Evolutionary conservation across 208 protist genomes (phyloP).

Genomic region (Eutreptiella sp.): DNA sequence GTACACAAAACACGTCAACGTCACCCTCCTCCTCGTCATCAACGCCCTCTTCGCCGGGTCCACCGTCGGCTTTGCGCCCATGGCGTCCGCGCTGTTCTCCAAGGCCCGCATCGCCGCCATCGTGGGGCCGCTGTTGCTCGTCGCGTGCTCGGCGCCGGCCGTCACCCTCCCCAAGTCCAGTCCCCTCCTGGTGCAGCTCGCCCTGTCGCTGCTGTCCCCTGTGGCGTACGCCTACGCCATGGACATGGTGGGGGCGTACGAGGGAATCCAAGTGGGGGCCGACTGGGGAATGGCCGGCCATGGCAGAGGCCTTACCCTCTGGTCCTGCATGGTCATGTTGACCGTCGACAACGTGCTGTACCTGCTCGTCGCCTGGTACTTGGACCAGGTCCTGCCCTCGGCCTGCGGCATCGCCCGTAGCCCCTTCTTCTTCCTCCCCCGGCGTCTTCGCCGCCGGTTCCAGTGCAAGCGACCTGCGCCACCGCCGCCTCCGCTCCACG

Average conservation of each 20-base stretch:
- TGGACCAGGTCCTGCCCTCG: constrained; percentile 65
- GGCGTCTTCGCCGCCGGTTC: no score
- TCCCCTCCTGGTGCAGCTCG: constrained; percentile 39
- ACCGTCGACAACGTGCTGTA: constrained; percentile 56
- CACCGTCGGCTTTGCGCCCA: constrained; percentile 55
- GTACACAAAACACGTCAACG: constrained; percentile 52
- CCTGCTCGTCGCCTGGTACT: constrained; percentile 62
- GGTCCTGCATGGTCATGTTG: constrained; percentile 63
- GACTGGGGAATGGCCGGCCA: constrained; percentile 38
- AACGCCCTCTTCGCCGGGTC: constrained; percentile 66
- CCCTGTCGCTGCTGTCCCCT: constrained; percentile 51
- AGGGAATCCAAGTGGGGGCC: constrained; percentile 37
- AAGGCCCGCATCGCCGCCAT: constrained; percentile 61
- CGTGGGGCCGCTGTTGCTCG: constrained; percentile 54
- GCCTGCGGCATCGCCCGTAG: constrained; percentile 49
- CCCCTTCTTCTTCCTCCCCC: constrained; percentile 60
- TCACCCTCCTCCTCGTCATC: constrained; percentile 54
- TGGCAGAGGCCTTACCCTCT: constrained; percentile 49
- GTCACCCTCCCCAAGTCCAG: constrained; percentile 60
- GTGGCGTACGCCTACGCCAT: constrained; percentile 51
- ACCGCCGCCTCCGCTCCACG: no score
- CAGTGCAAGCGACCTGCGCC: no score
- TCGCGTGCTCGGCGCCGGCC: constrained; percentile 53
- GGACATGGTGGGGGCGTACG: constrained; percentile 51
- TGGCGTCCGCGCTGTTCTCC: constrained; percentile 62